Percentiles rank a stretch among this genome's conserved stretches.
phyloP scores from a whole-genome alignment of 2,329 filamentous ascomycete genomes.

The Arthrobotrys conoides region DNA sequence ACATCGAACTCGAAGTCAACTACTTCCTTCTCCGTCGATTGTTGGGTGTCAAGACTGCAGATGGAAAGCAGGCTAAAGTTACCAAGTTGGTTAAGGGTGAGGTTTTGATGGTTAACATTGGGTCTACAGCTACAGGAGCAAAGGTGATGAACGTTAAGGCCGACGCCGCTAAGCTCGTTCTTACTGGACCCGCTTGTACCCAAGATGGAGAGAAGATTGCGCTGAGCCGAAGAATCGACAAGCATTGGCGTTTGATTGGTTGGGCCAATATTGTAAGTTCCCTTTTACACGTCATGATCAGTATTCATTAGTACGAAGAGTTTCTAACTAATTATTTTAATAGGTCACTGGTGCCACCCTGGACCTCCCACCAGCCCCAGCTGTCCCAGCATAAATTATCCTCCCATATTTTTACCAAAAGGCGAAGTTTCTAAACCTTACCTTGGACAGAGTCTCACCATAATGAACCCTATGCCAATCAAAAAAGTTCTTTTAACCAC shows the following conservation, averaged over 20 bases:
- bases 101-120: constrained; percentile 99
- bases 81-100: constrained; percentile 98
- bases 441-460: not conserved
- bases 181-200: constrained; percentile 95
- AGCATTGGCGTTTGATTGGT: constrained; percentile 97
- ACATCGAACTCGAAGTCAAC: constrained; percentile 98
- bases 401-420: not conserved
- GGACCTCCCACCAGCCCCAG: constrained; percentile 51
- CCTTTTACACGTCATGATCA: not conserved
- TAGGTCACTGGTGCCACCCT: constrained; percentile 58
- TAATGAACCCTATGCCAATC: constrained; percentile 5
- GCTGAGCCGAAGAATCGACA: constrained; percentile 94
- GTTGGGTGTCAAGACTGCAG: constrained; percentile 95
- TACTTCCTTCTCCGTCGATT: constrained; percentile 97
- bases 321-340: not conserved
- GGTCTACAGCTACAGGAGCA: constrained; percentile 94
- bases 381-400: constrained; percentile 47
- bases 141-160: constrained; percentile 98
- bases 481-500: constrained; percentile 33
- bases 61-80: constrained; percentile 99
- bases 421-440: not conserved
- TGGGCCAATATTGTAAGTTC: constrained; percentile 81
- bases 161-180: constrained; percentile 92
- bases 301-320: not conserved
- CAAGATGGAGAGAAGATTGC: constrained; percentile 99